Evolutionary conservation across 352 stramenopile species (phyloP).

Genomic region (Elongisporangium undulatum): DNA sequence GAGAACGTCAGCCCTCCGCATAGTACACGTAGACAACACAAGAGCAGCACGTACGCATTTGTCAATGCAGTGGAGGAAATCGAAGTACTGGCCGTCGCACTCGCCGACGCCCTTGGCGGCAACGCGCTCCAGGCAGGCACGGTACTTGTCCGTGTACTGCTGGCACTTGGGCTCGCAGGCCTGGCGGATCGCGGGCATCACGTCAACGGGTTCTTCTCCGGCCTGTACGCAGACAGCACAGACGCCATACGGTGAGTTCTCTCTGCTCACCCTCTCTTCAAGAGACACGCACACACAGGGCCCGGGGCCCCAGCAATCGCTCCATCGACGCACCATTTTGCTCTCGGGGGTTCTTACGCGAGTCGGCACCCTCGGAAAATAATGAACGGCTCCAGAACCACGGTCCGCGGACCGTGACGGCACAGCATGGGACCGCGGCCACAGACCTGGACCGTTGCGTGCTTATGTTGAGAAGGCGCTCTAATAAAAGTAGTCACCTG

Average conservation of each 20-base stretch:
- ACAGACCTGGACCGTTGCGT: not conserved
- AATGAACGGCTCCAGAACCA: not conserved
- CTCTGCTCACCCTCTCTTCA: not conserved
- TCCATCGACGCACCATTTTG: not conserved
- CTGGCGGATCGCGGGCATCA: slow-evolving; percentile 91
- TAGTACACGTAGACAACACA: not conserved
- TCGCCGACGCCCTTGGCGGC: slow-evolving; percentile 88
- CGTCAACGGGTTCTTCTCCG: slow-evolving; percentile 91
- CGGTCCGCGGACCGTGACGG: not conserved
- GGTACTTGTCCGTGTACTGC: slow-evolving; percentile 85
- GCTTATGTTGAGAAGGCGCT: not conserved
- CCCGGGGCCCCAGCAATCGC: not conserved
- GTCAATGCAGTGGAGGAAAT: slow-evolving; percentile 94
- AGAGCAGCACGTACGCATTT: slow-evolving; percentile 80
- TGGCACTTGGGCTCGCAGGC: slow-evolving; percentile 90
- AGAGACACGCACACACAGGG: not conserved
- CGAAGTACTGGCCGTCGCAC: slow-evolving; percentile 95
- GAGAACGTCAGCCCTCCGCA: not conserved
- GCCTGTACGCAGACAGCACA: slow-evolving; percentile 20
- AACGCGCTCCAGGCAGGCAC: slow-evolving; percentile 90
- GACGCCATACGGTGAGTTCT: not conserved
- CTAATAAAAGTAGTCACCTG: not conserved
- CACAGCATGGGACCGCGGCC: not conserved
- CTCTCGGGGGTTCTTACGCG: not conserved
- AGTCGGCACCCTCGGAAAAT: not conserved